Conservation (phyloP, 2,329 filamentous ascomycete genomes). For the Aureobasidium zeae region DNA sequence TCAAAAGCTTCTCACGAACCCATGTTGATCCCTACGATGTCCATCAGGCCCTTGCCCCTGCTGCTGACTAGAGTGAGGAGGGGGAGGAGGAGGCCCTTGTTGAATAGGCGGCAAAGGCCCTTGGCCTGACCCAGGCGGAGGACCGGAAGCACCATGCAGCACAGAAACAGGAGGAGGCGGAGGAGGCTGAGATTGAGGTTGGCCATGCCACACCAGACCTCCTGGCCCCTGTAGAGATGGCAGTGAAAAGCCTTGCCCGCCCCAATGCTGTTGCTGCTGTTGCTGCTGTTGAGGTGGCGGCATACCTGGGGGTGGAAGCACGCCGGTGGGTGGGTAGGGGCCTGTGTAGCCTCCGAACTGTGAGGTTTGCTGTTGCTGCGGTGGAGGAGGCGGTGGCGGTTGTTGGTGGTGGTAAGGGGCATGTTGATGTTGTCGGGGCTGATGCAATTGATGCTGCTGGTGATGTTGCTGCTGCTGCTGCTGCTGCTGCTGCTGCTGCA, state of each 20-base stretch:
- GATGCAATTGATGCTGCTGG: constrained; percentile 3
- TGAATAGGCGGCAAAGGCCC: background rate
- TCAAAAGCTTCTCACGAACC: constrained; percentile 16
- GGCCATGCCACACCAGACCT: background rate
- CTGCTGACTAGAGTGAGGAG: too few relatives aligned
- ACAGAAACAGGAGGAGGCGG: background rate
- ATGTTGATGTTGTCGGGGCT: background rate
- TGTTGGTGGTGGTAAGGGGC: background rate
- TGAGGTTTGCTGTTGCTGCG: background rate
- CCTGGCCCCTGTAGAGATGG: background rate
- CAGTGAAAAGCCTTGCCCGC: background rate
- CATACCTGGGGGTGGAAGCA: background rate
- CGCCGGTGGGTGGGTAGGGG: constrained; percentile 8
- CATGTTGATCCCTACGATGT: constrained; percentile 12
- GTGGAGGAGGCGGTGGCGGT: background rate
- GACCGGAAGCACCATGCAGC: background rate
- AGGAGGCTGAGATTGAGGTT: background rate
- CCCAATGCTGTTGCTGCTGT: background rate
- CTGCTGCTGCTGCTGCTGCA: constrained; percentile 5
- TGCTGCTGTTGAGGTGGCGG: constrained; percentile 8
- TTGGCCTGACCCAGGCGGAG: background rate
- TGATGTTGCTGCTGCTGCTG: constrained; percentile 7
- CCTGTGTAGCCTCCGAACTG: constrained; percentile 8
- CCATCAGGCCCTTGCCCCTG: constrained; percentile 2
- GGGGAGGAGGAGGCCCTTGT: background rate